Evolutionary conservation across 768 basidiomycete genomes (phyloP).

Genomic region (Pholiota molesta): DNA sequence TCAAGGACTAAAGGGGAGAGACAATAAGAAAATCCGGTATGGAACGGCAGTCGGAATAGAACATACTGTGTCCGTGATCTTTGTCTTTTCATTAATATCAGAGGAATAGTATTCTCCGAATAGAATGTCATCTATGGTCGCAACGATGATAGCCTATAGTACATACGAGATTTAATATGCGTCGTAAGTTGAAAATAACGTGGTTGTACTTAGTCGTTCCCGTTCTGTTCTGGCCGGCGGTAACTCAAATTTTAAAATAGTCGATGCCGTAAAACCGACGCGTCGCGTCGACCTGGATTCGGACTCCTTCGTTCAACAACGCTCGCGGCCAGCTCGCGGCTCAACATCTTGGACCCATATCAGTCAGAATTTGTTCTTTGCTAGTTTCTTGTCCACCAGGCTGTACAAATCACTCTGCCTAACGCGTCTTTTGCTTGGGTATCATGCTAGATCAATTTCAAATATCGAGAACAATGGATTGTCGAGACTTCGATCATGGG

Average conservation of each 20-base stretch:
- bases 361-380: no score
- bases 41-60: neutral
- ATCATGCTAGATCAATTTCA: neutral
- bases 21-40: neutral
- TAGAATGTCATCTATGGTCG: neutral
- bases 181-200: neutral
- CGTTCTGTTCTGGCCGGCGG: neutral
- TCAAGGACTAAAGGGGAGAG: neutral
- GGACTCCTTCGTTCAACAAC: neutral
- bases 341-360: neutral
- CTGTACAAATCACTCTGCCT: no score
- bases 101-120: neutral
- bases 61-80: neutral
- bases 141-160: neutral
- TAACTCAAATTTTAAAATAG: neutral
- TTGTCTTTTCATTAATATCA: neutral
- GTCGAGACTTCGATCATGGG: neutral
- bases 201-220: no score
- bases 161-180: constrained; percentile 1
- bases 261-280: neutral
- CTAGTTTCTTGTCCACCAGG: no score
- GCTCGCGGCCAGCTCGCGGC: no score
- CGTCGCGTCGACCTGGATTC: neutral
- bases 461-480: neutral
- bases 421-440: no score